Conservation (phyloP, 2,329 filamentous ascomycete species). For the Talaromyces marneffei region DNA sequence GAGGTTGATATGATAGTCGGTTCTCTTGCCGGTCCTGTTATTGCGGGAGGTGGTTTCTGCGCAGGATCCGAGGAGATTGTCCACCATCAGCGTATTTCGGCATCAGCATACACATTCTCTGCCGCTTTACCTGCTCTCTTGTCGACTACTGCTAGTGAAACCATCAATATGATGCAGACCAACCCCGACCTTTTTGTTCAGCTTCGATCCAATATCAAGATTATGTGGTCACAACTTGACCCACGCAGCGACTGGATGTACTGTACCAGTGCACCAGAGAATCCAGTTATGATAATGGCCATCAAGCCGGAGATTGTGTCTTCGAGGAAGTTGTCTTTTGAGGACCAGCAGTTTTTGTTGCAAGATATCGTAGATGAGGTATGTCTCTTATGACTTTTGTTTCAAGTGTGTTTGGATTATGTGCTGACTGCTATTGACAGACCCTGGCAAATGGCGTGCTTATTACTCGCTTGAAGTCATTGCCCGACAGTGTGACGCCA, state of each 20-base stretch:
- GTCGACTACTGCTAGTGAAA: conserved; percentile 92
- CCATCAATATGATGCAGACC: conserved; percentile 75
- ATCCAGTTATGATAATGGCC: conserved; percentile 77
- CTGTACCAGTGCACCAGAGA: conserved; percentile 74
- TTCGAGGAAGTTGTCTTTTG: conserved; percentile 59
- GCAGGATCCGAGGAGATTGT: conserved; percentile 87
- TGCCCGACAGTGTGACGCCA: conserved; percentile 60
- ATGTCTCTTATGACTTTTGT: conserved; percentile 31
- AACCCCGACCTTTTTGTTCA: conserved; percentile 74
- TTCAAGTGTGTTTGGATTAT: neutral
- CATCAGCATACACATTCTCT: conserved; percentile 90
- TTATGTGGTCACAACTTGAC: conserved; percentile 81
- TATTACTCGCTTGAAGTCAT: conserved; percentile 77
- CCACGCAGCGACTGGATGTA: conserved; percentile 88
- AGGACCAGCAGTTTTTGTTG: conserved; percentile 78
- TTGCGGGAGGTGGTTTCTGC: conserved; percentile 92
- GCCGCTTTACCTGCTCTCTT: conserved; percentile 89
- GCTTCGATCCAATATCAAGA: conserved; percentile 78
- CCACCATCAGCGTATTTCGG: conserved; percentile 90
- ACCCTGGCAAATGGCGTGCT: conserved; percentile 80
- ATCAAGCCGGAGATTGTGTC: conserved; percentile 78
- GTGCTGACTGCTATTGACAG: conserved; percentile 41
- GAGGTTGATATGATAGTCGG: conserved; percentile 98
- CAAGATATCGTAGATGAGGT: conserved; percentile 97
- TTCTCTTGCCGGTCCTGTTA: conserved; percentile 81